A percentile compares a stretch with the other conserved stretches of the same genome.
Conservation (phyloP, 2,329 filamentous ascomycete genomes). For the Leptoxyphium fumago region DNA sequence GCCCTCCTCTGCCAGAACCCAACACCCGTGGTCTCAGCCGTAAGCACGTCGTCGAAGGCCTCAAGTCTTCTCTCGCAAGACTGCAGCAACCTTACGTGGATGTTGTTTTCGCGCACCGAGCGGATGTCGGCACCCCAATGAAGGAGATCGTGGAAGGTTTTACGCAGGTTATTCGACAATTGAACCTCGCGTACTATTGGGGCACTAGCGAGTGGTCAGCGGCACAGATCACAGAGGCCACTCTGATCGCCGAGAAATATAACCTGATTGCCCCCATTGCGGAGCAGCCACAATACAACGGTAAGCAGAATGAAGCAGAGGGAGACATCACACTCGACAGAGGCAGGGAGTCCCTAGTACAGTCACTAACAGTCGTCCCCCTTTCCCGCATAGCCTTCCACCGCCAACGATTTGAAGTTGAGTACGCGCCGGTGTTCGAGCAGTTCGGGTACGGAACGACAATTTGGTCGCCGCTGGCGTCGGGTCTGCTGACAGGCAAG, state of each 20-base stretch:
- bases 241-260: constrained; percentile 38
- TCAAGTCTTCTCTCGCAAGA: constrained; percentile 42
- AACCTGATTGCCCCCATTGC: constrained; percentile 43
- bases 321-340: too few relatives aligned
- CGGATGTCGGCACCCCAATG: constrained; percentile 32
- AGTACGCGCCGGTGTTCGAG: constrained; percentile 43
- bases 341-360: too few relatives aligned
- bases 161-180: constrained; percentile 36
- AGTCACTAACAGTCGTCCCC: too few relatives aligned
- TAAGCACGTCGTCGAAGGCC: constrained; percentile 42
- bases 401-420: constrained; percentile 45
- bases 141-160: constrained; percentile 45
- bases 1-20: constrained; percentile 38
- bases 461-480: constrained; percentile 41
- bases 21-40: constrained; percentile 36
- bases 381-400: constrained; percentile 30
- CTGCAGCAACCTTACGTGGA: constrained; percentile 53
- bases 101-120: constrained; percentile 47
- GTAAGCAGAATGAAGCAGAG: background rate
- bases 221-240: constrained; percentile 44
- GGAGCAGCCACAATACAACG: constrained; percentile 46
- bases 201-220: constrained; percentile 48
- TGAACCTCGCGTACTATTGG: constrained; percentile 50
- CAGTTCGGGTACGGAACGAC: constrained; percentile 44
- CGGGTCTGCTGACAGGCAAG: constrained; percentile 46